Evolutionary conservation across 2,329 filamentous ascomycete genomes (phyloP).

Genomic region (Botrytis fabae): DNA sequence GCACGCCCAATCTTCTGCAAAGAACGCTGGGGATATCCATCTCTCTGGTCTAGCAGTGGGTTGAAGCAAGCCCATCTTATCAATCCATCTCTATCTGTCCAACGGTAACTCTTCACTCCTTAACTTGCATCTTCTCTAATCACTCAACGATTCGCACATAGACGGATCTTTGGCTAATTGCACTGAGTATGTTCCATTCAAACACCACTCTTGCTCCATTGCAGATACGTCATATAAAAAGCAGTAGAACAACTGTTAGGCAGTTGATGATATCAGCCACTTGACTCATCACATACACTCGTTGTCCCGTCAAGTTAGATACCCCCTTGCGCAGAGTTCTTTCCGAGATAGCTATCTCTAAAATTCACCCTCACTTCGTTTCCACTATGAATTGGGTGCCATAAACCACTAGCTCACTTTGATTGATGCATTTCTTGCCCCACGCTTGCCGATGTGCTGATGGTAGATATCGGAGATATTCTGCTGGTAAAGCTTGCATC

Average conservation of each 20-base stretch:
- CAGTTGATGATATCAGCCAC: not conserved
- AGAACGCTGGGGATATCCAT: not conserved
- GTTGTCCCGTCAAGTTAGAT: too few relatives aligned
- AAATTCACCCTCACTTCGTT: too few relatives aligned
- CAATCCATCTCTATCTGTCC: not conserved
- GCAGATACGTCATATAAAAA: not conserved
- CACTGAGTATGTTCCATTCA: accelerated
- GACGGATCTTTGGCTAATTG: accelerated
- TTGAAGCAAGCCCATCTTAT: not conserved
- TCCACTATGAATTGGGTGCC: too few relatives aligned
- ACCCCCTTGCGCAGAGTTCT: too few relatives aligned
- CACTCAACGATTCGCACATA: not conserved
- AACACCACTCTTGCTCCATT: not conserved
- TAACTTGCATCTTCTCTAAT: not conserved
- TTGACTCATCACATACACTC: not conserved
- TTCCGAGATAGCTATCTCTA: too few relatives aligned
- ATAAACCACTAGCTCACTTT: too few relatives aligned
- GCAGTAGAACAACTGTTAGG: not conserved
- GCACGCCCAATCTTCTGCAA: accelerated
- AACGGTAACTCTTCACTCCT: not conserved
- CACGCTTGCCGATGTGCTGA: too few relatives aligned
- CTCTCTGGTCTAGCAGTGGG: not conserved
- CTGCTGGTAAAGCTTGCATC: too few relatives aligned
- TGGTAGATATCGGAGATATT: too few relatives aligned
- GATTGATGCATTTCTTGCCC: too few relatives aligned